Evolutionary conservation across 2,329 filamentous ascomycete genomes (phyloP).

Genomic region (Aspergillus carbonarius): DNA sequence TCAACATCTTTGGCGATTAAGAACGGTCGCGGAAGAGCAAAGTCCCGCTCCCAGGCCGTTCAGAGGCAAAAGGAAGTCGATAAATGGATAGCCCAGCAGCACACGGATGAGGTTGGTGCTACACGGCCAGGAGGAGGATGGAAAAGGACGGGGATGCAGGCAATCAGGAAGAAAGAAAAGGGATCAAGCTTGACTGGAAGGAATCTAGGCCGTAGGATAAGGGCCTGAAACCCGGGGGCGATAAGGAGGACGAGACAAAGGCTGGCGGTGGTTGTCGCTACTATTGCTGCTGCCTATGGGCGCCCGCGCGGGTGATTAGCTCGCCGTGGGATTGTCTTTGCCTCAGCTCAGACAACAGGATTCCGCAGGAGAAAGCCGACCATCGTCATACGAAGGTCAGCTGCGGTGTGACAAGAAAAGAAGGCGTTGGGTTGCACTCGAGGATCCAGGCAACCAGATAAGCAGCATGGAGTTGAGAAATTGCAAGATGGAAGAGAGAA

Average conservation of each 20-base stretch:
- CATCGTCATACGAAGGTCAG: conserved; percentile 6
- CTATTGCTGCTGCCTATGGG: conserved; percentile 20
- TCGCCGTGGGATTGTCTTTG: conserved; percentile 7
- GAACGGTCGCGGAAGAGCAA: conserved; percentile 7
- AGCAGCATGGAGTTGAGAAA: neutral
- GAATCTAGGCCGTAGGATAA: neutral
- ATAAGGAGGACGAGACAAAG: conserved; percentile 4
- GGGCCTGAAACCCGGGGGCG: neutral
- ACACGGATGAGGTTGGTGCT: neutral
- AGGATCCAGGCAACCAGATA: conserved; percentile 17
- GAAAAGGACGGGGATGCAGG: neutral
- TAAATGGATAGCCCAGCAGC: neutral
- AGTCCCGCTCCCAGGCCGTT: neutral
- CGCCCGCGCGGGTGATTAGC: neutral
- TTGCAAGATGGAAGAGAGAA: neutral
- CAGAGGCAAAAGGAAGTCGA: neutral
- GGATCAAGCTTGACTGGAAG: neutral
- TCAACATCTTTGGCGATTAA: conserved; percentile 34
- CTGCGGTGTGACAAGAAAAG: conserved; percentile 4
- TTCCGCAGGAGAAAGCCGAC: conserved; percentile 7
- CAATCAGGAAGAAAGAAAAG: neutral
- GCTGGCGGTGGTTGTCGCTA: conserved; percentile 3
- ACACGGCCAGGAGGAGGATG: neutral
- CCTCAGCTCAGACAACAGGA: conserved; percentile 10
- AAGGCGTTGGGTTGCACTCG: neutral